Percentiles rank a stretch among this genome's conserved stretches.
These are phyloP conservation scores for Fusarium piperis DNA, from an alignment of 2,329 filamentous ascomycete genomes.

Conservation along the genomic window DNA sequence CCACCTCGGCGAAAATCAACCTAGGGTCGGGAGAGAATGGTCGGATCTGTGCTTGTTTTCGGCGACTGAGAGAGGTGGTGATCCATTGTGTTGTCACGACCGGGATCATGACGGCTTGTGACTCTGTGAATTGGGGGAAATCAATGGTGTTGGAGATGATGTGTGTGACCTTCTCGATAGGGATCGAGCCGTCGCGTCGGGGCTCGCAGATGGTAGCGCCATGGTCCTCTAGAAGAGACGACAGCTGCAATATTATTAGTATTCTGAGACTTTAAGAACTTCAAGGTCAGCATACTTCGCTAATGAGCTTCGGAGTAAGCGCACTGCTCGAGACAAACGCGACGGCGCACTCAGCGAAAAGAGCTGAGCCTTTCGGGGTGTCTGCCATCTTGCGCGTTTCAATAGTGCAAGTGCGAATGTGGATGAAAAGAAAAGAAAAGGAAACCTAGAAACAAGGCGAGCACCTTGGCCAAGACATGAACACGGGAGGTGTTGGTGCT, in stretches of 20 bases:
- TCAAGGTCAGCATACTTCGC: constrained; percentile 46
- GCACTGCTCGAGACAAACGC: constrained; percentile 57
- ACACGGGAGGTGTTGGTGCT: background rate
- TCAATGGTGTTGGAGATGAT: constrained; percentile 80
- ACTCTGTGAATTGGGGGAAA: constrained; percentile 85
- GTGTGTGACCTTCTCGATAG: constrained; percentile 61
- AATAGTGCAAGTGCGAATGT: background rate
- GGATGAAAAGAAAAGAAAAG: background rate
- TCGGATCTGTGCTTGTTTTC: constrained; percentile 79
- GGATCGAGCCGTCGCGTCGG: constrained; percentile 59
- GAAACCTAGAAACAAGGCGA: constrained; percentile 1
- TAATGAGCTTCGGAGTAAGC: constrained; percentile 53
- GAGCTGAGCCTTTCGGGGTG: constrained; percentile 31
- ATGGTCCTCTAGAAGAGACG: constrained; percentile 56
- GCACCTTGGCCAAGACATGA: constrained; percentile 21
- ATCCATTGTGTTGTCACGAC: constrained; percentile 89
- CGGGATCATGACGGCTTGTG: constrained; percentile 80
- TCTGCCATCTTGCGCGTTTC: constrained; percentile 43
- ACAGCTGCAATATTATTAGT: constrained; percentile 49
- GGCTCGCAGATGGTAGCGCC: constrained; percentile 61
- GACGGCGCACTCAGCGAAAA: constrained; percentile 56
- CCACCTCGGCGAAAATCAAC: constrained; percentile 87
- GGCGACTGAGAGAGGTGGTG: constrained; percentile 72
- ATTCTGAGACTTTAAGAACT: too few species aligned
- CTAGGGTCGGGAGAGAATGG: constrained; percentile 91